A percentile compares a stretch with the other conserved stretches of the same genome.
Evolutionary conservation across 176 grass and related monocot genomes (phyloP).

Genomic region (Eremochloa ophiuroides): DNA sequence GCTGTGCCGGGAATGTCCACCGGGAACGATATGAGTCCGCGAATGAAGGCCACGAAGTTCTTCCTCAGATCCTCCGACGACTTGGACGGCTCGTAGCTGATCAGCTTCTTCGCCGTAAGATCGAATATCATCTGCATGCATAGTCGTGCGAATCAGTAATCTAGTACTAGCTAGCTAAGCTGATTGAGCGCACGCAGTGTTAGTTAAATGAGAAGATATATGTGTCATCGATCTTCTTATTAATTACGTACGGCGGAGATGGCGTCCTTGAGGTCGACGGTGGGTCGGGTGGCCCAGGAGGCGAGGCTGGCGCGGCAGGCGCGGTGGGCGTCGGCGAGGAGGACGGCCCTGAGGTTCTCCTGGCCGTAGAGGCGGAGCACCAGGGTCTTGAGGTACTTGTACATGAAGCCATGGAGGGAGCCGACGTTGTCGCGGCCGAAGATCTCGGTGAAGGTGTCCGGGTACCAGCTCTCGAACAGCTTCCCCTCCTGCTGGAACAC

Average conservation of each 20-base stretch:
- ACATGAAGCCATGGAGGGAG: conserved; percentile 71
- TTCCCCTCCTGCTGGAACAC: conserved; percentile 85
- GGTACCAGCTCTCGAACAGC: conserved; percentile 92
- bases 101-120: conserved; percentile 62
- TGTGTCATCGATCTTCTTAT: too few relatives aligned
- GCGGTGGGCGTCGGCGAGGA: conserved; percentile 1
- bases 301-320: conserved; percentile 27
- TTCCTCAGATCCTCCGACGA: conserved; percentile 47
- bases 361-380: conserved; percentile 64
- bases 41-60: conserved; percentile 56
- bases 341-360: conserved; percentile 53
- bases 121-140: conserved; percentile 60
- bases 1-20: conserved; percentile 62
- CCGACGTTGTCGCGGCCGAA: conserved; percentile 71
- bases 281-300: conserved; percentile 21
- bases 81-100: conserved; percentile 38
- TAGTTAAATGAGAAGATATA: too few relatives aligned
- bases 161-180: too few relatives aligned
- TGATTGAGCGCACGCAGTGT: too few relatives aligned
- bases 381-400: conserved; percentile 80
- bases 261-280: conserved; percentile 59
- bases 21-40: conserved; percentile 66
- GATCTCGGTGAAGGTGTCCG: conserved; percentile 75
- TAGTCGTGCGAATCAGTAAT: background rate
- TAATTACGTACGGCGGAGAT: conserved; percentile 36